Percentiles rank a stretch among this genome's conserved stretches.
Evolutionary conservation across 179 eudicot genomes (phyloP).

Genomic region (Vitellaria paradoxa): DNA sequence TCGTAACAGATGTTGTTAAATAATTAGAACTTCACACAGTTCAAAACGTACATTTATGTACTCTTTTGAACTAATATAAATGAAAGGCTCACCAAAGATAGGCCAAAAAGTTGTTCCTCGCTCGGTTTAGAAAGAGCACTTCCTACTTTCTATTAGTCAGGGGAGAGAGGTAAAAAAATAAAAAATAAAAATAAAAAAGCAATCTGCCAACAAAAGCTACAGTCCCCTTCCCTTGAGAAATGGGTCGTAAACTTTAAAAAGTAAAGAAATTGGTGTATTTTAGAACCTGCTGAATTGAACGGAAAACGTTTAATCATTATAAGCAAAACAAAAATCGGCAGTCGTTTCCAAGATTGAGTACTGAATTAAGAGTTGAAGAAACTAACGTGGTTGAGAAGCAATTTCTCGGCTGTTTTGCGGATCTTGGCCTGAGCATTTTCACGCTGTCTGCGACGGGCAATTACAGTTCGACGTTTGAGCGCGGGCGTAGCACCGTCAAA

Average conservation of each 20-base stretch:
- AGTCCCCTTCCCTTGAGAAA: background rate
- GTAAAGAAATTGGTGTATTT: background rate
- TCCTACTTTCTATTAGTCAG: no score
- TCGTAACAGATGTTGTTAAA: no score
- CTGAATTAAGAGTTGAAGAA: background rate
- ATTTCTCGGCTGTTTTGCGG: conserved; percentile 89
- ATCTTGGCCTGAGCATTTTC: conserved; percentile 92
- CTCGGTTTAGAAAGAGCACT: no score
- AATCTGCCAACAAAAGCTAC: background rate
- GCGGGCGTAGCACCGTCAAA: conserved; percentile 95
- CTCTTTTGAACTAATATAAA: background rate
- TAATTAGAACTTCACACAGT: no score
- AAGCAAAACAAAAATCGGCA: background rate
- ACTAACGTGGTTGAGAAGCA: conserved; percentile 81
- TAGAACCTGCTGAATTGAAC: background rate
- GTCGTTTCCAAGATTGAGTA: background rate
- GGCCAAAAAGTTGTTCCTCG: background rate
- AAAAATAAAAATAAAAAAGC: background rate
- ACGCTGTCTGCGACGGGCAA: conserved; percentile 83
- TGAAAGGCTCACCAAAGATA: background rate
- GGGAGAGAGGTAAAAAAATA: no score
- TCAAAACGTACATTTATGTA: no score
- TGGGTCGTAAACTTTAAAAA: background rate
- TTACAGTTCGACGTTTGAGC: conserved; percentile 77
- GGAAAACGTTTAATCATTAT: background rate